Conservation (phyloP, 1,139 yeast genomes). For the Protomyces arabidopsidicola region DNA sequence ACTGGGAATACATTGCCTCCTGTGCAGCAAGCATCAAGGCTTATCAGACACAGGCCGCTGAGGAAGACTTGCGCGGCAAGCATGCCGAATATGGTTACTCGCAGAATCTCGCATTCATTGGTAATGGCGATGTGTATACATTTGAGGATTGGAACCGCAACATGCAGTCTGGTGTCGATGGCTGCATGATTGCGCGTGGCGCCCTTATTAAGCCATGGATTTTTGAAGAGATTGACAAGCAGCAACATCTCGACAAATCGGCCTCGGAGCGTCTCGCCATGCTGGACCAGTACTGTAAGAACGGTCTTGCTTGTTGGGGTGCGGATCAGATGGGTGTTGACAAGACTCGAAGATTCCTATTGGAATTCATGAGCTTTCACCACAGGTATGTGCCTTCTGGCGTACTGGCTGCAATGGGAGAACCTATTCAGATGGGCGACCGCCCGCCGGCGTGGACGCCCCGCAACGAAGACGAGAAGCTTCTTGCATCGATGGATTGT, state of each 20-base stretch:
- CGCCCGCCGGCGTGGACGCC: constrained; percentile 94
- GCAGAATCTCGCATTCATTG: constrained; percentile 50
- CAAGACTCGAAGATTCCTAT: constrained; percentile 79
- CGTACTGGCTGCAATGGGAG: constrained; percentile 59
- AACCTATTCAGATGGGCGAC: constrained; percentile 85
- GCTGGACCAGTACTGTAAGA: constrained; percentile 61
- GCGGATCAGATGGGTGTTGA: constrained; percentile 91
- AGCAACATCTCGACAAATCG: constrained; percentile 83
- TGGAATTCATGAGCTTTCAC: constrained; percentile 91
- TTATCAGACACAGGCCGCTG: constrained; percentile 17
- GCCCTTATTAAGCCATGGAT: constrained; percentile 98
- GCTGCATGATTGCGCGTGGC: constrained; percentile 97
- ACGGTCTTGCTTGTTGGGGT: constrained; percentile 96
- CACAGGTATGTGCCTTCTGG: constrained; percentile 94
- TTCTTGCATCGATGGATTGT: constrained; percentile 78
- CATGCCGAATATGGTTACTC: constrained; percentile 42
- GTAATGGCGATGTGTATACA: constrained; percentile 89
- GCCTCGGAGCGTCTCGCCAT: constrained; percentile 83
- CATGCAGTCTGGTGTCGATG: constrained; percentile 70
- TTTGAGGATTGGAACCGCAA: constrained; percentile 85
- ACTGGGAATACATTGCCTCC: constrained; percentile 82
- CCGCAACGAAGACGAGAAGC: constrained; percentile 87
- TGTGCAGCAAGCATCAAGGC: constrained; percentile 32
- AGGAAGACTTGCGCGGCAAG: constrained; percentile 3
- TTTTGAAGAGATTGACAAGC: constrained; percentile 86